Conservation (phyloP, 1,139 yeast species). For the Eremothecium gossypii region DNA sequence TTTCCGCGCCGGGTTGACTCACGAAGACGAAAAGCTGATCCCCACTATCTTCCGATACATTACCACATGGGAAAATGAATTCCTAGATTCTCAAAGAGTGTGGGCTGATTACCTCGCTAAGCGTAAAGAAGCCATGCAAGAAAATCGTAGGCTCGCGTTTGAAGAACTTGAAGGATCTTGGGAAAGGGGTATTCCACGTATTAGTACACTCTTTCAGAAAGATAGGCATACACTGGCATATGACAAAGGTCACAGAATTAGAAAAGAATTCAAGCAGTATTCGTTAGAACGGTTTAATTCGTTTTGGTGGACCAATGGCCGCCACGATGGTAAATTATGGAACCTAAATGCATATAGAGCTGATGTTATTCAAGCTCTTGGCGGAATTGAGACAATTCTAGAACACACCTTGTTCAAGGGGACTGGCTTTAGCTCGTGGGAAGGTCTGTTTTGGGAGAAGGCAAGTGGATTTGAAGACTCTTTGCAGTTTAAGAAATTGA, state of each 20-base stretch:
- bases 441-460: constrained; percentile 97
- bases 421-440: constrained; percentile 98
- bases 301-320: constrained; percentile 92
- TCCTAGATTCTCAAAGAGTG: constrained; percentile 85
- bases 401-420: constrained; percentile 95
- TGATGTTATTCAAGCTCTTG: constrained; percentile 93
- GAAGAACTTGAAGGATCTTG: constrained; percentile 92
- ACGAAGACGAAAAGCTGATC: constrained; percentile 65
- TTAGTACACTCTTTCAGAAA: constrained; percentile 88
- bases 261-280: constrained; percentile 71
- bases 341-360: constrained; percentile 85
- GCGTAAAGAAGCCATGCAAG: constrained; percentile 78
- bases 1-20: constrained; percentile 89
- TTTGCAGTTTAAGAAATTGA: constrained; percentile 83
- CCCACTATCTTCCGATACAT: constrained; percentile 92
- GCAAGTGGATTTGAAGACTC: constrained; percentile 96
- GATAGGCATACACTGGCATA: constrained; percentile 92
- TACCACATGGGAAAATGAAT: constrained; percentile 95
- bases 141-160: constrained; percentile 75
- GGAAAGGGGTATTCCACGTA: constrained; percentile 96
- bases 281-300: constrained; percentile 69
- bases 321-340: constrained; percentile 96
- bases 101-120: constrained; percentile 97
- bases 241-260: constrained; percentile 85
- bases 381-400: constrained; percentile 92